A percentile compares a stretch with the other conserved stretches of the same genome.
These are phyloP conservation scores for Zygosaccharomyces sapae DNA, from an alignment of 1,139 yeast genomes.

Conservation along the genomic window DNA sequence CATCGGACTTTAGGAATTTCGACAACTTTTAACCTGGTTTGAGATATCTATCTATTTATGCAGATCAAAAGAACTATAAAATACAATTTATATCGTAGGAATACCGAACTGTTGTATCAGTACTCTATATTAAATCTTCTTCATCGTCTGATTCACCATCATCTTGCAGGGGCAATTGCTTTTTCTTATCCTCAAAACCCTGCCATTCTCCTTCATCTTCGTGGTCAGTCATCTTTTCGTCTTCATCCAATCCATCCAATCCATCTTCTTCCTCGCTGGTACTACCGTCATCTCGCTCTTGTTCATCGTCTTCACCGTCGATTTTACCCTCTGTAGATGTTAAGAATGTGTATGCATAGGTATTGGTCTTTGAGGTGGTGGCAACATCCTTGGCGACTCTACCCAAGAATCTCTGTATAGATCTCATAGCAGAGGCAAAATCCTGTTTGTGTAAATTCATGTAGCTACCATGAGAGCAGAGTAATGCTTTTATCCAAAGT, in stretches of 20 bases:
- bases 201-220: constrained; percentile 23
- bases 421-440: constrained; percentile 63
- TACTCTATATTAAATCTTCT: constrained; percentile 14
- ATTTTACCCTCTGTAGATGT: constrained; percentile 37
- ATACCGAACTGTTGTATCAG: neutral
- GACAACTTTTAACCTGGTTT: neutral
- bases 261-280: constrained; percentile 13
- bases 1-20: neutral
- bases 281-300: constrained; percentile 25
- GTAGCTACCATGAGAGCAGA: constrained; percentile 73
- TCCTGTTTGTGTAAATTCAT: constrained; percentile 61
- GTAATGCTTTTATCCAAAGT: constrained; percentile 68
- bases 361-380: constrained; percentile 50
- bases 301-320: constrained; percentile 17
- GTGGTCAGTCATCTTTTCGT: constrained; percentile 20
- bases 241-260: constrained; percentile 15
- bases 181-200: constrained; percentile 13
- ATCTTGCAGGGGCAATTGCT: constrained; percentile 12
- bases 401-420: constrained; percentile 70
- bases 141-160: constrained; percentile 19
- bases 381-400: constrained; percentile 73
- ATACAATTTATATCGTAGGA: neutral
- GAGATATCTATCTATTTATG: neutral
- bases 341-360: constrained; percentile 47
- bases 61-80: neutral